phyloP scores from a whole-genome alignment of 2,329 filamentous ascomycete genomes.

The Nemania sp. region DNA sequence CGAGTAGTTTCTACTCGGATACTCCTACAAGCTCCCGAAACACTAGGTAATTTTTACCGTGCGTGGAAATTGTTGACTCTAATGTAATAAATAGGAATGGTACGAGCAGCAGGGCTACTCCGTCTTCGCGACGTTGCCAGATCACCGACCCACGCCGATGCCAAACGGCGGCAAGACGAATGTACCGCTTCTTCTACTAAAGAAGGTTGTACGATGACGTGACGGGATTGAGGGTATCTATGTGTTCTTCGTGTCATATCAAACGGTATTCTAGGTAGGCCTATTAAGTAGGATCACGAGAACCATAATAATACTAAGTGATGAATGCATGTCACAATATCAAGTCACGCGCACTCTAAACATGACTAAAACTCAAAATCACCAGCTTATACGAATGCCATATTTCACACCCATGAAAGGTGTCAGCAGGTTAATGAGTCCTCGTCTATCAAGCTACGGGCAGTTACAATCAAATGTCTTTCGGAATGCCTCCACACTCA shows the following conservation, averaged over 20 bases:
- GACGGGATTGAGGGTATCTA: neutral
- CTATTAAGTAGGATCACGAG: too few relatives aligned
- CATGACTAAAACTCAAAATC: neutral
- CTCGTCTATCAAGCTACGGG: conserved; percentile 33
- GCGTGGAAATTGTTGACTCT: too few relatives aligned
- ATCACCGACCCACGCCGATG: neutral
- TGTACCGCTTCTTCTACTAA: conserved; percentile 3
- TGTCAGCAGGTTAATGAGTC: neutral
- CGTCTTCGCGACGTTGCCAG: conserved; percentile 11
- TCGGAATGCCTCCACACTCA: conserved; percentile 69
- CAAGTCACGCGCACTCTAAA: too few relatives aligned
- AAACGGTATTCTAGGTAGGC: neutral
- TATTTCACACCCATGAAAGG: too few relatives aligned
- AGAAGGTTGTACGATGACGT: conserved; percentile 10
- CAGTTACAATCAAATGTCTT: conserved; percentile 74
- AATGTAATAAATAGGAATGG: too few relatives aligned
- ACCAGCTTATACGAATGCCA: neutral
- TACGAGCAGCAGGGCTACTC: conserved; percentile 25
- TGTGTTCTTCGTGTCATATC: neutral
- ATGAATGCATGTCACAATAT: neutral
- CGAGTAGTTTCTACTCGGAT: too few relatives aligned
- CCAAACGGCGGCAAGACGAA: neutral
- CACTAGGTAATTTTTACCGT: too few relatives aligned
- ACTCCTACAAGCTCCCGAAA: too few relatives aligned
- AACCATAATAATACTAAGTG: neutral